Base-by-base conservation (phyloP, 768 basidiomycete species). In the Podaxis mareebaensis region DNA sequence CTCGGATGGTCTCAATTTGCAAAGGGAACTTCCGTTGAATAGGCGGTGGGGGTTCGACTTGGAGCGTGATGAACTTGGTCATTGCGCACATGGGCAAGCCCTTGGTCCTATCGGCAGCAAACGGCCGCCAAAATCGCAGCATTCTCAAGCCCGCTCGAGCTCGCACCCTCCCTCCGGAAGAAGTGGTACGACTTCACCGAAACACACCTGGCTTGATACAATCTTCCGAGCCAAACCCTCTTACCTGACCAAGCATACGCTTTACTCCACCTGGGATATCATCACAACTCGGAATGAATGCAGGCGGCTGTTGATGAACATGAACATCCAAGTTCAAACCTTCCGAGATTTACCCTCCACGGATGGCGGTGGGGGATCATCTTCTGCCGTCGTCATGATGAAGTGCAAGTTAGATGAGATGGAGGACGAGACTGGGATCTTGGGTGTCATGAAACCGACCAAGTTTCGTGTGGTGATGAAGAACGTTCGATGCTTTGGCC, bases 131-230 rank as follows among this genome's bases (percentile, higher is more conserved):
- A 44, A 38, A 17, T 24, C 48, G 10, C 53, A 55, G 24, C 8
- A 49, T 39, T 26, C 55, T 15, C 46, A 61, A 30, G 12, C 60
- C 26, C 53, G 40, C 24, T 42, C 36, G 5, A 44, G 53, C 30
- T 22, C n/a, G 30, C 30, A 36, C 30, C 44, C 61, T 30, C 36
- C 24, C 49, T 33, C 55, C 17, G 55, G 22, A 44, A 38, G 28
- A 20, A 52, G 53, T 39, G 40, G 24, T 3, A 24, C 36, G 11
- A 52, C 58, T 12, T 70, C 75, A 22, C 83, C 85, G 17, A 88
- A 83, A 75, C 85, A 85, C 65, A 85, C 82, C 56, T 99, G 96
- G 96, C 85, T 99, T 65, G 87, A 87, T 49, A 91, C 88, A 69
- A 83, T 97, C 46, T 96, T 98, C 83, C 91, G 86, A 72, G 89